phyloP scores from a whole-genome alignment of 305 asterid species.

The Plantago rigida region DNA sequence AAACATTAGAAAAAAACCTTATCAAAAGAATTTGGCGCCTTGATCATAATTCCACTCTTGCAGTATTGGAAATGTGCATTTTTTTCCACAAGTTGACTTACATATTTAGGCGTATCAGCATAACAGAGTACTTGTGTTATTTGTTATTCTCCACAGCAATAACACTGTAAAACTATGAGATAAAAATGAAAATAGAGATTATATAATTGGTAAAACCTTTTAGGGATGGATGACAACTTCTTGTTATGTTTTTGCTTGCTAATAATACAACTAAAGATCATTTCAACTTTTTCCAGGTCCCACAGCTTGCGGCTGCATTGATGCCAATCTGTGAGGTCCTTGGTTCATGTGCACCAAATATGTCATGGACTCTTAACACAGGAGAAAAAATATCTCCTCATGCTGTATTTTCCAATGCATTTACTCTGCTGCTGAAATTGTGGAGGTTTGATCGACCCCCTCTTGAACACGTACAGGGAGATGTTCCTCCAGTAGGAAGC shows the following conservation, averaged over 20 bases:
- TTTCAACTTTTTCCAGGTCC: conserved; percentile 48
- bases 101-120: not conserved
- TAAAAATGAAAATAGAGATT: conserved; percentile 3
- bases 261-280: conserved; percentile 19
- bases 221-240: not conserved
- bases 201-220: conserved; percentile 1
- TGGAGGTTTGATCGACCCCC: conserved; percentile 96
- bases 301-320: conserved; percentile 89
- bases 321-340: conserved; percentile 94
- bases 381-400: conserved; percentile 78
- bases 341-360: conserved; percentile 79
- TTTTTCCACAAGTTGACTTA: not conserved
- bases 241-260: not conserved
- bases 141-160: too few relatives aligned
- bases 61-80: not conserved
- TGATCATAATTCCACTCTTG: too few relatives aligned
- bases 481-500: conserved; percentile 61
- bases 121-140: not conserved
- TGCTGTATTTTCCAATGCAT: conserved; percentile 82
- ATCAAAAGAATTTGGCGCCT: not conserved
- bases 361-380: conserved; percentile 64
- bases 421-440: conserved; percentile 71
- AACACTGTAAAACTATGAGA: not conserved
- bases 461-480: conserved; percentile 58
- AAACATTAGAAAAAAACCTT: not conserved